These are phyloP conservation scores for Tetrahymena thermophila DNA, from an alignment of 73 alveolate genomes.

Conservation along the genomic window DNA sequence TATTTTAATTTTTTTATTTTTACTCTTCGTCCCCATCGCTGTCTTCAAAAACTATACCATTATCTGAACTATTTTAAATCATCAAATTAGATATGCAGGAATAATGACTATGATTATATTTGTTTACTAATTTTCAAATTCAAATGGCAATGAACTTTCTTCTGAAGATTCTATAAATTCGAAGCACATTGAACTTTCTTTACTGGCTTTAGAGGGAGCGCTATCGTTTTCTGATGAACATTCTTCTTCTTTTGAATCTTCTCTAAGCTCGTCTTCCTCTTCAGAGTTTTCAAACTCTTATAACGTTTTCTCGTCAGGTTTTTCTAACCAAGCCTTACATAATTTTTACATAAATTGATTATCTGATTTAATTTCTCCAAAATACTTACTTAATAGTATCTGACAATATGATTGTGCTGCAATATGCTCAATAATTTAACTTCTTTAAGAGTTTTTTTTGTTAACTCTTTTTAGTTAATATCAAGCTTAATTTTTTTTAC, in stretches of 20 bases:
- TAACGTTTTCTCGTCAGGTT: neutral
- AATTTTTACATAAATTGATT: neutral
- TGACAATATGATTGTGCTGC: slow-evolving; percentile 42
- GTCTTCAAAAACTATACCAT: slow-evolving; percentile 7
- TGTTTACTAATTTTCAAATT: neutral
- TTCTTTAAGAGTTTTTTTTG: slow-evolving; percentile 38
- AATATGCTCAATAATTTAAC: slow-evolving; percentile 40
- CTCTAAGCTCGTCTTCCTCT: neutral
- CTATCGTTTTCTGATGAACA: neutral
- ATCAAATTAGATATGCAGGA: neutral
- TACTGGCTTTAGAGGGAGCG: neutral
- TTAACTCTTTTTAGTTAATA: slow-evolving; percentile 5
- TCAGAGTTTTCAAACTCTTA: slow-evolving; percentile 26
- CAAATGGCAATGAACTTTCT: neutral
- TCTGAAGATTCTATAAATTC: neutral
- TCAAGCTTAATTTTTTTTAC: slow-evolving; percentile 35
- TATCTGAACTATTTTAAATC: neutral
- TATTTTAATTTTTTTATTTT: neutral
- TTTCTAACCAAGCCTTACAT: slow-evolving; percentile 35
- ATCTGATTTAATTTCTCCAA: neutral
- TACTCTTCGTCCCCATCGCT: slow-evolving; percentile 13
- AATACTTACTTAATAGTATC: slow-evolving; percentile 42
- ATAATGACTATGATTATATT: neutral
- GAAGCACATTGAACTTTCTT: slow-evolving; percentile 22
- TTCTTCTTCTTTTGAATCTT: slow-evolving; percentile 16